Evolutionary conservation across 2,329 filamentous ascomycete genomes (phyloP).

Genomic region (Penicillium frequentans): DNA sequence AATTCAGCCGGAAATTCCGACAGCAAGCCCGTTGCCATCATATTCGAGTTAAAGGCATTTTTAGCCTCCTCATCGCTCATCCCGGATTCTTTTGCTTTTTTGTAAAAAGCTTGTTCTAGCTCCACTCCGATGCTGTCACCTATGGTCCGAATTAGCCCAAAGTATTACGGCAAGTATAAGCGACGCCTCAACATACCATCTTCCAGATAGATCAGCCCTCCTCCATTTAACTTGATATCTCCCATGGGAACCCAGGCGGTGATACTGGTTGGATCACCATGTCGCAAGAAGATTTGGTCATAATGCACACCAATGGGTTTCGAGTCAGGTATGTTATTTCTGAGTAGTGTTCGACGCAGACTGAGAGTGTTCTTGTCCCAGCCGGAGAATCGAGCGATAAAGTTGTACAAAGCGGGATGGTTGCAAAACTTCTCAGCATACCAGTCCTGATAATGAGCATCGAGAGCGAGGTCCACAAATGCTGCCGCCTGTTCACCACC

Average conservation of each 20-base stretch:
- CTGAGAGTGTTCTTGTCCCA: conserved; percentile 54
- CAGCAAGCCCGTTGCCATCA: conserved; percentile 58
- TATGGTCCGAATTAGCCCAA: neutral
- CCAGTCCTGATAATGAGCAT: conserved; percentile 55
- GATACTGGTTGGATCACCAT: conserved; percentile 56
- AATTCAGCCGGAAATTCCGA: conserved; percentile 51
- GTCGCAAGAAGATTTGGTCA: conserved; percentile 58
- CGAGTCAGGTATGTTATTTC: conserved; percentile 59
- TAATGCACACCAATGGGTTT: conserved; percentile 63
- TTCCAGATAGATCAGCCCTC: conserved; percentile 61
- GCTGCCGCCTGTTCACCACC: conserved; percentile 44
- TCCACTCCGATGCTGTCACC: conserved; percentile 34
- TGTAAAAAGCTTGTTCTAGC: conserved; percentile 43
- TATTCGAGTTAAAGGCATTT: conserved; percentile 58
- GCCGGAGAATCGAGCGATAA: conserved; percentile 53
- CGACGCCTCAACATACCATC: conserved; percentile 27
- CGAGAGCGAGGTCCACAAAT: conserved; percentile 54
- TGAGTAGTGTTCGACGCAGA: conserved; percentile 52
- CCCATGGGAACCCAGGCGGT: conserved; percentile 62
- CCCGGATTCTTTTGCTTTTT: conserved; percentile 50
- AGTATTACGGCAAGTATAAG: neutral
- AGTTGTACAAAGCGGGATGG: conserved; percentile 51
- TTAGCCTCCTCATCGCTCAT: conserved; percentile 54
- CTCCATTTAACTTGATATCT: conserved; percentile 54
- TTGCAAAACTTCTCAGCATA: conserved; percentile 57